A percentile compares a stretch with the other conserved stretches of the same genome.
phyloP scores from a whole-genome alignment of 768 basidiomycete species.

The Kwoniella dendrophila region DNA sequence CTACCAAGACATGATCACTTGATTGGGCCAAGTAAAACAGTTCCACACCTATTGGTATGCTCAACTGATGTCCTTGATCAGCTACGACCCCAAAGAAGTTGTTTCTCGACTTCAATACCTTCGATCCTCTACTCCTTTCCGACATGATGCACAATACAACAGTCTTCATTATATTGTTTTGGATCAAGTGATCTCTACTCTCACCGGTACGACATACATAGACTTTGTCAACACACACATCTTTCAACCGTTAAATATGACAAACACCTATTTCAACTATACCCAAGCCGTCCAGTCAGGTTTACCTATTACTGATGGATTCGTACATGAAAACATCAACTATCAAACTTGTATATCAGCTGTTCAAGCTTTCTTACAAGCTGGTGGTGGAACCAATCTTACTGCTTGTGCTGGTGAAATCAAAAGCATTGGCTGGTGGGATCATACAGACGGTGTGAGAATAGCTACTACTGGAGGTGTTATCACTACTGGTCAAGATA shows the following conservation, averaged over 20 bases:
- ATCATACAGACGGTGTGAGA: constrained; percentile 17
- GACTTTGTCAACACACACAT: constrained; percentile 36
- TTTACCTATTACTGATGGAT: not conserved
- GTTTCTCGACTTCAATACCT: constrained; percentile 31
- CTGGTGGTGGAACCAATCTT: not conserved
- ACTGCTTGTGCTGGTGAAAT: constrained; percentile 20
- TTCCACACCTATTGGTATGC: not conserved
- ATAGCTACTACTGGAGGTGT: constrained; percentile 40
- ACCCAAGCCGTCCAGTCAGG: constrained; percentile 26
- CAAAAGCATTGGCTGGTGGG: constrained; percentile 22
- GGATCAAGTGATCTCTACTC: constrained; percentile 29
- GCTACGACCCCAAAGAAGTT: not conserved
- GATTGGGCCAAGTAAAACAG: constrained; percentile 9
- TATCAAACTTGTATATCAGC: constrained; percentile 9
- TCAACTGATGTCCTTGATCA: not conserved
- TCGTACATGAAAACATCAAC: constrained; percentile 17
- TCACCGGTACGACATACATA: constrained; percentile 26
- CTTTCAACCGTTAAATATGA: constrained; percentile 43
- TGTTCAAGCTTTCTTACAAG: not conserved
- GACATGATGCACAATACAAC: constrained; percentile 45
- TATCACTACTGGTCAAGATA: constrained; percentile 33
- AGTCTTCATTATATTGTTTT: constrained; percentile 39
- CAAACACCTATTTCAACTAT: constrained; percentile 29
- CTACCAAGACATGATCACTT: constrained; percentile 42
- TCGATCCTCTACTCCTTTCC: constrained; percentile 41